Evolutionary conservation across 2,329 filamentous ascomycete genomes (phyloP).

Genomic region (Aspergillus sp.): DNA sequence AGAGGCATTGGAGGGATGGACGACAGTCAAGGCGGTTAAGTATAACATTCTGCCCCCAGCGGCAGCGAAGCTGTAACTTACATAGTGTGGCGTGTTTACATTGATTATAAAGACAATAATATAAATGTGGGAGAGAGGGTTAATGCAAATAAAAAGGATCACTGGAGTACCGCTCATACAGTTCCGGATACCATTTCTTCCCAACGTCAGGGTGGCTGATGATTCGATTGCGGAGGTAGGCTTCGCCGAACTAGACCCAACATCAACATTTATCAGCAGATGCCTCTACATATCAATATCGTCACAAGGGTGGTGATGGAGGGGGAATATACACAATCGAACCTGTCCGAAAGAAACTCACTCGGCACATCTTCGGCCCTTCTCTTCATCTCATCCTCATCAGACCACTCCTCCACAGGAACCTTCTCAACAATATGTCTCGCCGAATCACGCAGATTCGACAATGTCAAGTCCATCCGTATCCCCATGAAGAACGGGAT

Average conservation of each 20-base stretch:
- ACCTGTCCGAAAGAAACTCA: constrained; percentile 39
- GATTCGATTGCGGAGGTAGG: constrained; percentile 40
- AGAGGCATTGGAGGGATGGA: background rate
- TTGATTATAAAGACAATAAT: background rate
- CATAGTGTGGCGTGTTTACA: background rate
- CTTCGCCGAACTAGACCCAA: constrained; percentile 36
- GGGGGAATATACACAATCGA: constrained; percentile 34
- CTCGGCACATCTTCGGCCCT: constrained; percentile 39
- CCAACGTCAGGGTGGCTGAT: constrained; percentile 42
- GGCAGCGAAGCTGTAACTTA: background rate
- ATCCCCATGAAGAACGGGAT: constrained; percentile 61
- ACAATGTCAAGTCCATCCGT: constrained; percentile 52
- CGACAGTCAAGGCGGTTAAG: constrained; percentile 1
- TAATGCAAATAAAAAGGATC: too few species aligned
- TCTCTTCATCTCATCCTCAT: too few species aligned
- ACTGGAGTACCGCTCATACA: constrained; percentile 21
- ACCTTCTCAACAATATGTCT: constrained; percentile 35
- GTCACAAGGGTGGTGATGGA: too few species aligned
- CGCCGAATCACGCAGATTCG: constrained; percentile 37
- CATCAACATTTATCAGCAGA: too few species aligned
- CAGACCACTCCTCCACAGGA: constrained; percentile 14
- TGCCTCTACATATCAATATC: too few species aligned
- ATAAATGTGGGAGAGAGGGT: too few species aligned
- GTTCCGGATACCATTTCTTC: constrained; percentile 38
- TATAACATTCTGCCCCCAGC: background rate